Percentiles rank a stretch among this genome's conserved stretches.
phyloP scores from a whole-genome alignment of 148 eudicot species.

The Camellia japonica region DNA sequence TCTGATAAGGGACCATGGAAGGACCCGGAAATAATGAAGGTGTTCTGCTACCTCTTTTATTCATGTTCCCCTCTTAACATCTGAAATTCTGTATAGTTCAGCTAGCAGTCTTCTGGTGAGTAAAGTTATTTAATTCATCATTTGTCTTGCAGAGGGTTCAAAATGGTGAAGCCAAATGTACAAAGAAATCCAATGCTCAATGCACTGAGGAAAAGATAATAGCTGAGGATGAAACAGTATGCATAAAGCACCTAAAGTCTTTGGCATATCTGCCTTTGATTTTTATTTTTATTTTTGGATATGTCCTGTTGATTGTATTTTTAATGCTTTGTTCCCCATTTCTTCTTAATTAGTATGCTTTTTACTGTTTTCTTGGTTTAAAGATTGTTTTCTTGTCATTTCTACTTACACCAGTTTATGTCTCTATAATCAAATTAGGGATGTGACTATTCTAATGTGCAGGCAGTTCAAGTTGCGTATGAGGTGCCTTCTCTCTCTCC shows the following conservation, averaged over 20 bases:
- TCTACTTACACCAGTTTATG: not conserved
- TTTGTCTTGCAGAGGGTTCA: constrained; percentile 39
- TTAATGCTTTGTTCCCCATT: not conserved
- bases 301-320: not conserved
- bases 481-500: constrained; percentile 19
- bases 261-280: not conserved
- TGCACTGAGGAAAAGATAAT: constrained; percentile 19
- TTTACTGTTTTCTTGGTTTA: not conserved
- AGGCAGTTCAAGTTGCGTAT: constrained; percentile 19
- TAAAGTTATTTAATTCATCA: not conserved
- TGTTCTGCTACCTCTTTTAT: constrained; percentile 17
- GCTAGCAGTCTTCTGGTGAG: not conserved
- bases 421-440: constrained; percentile 26
- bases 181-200: constrained; percentile 18
- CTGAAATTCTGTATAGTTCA: not conserved
- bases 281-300: not conserved
- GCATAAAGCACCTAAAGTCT: constrained; percentile 5
- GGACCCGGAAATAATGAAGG: constrained; percentile 81
- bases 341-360: not conserved
- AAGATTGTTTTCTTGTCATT: not conserved
- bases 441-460: constrained; percentile 24
- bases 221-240: constrained; percentile 29
- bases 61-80: not conserved
- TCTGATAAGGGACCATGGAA: constrained; percentile 98
- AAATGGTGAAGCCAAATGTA: constrained; percentile 47